Conservation (phyloP, 2,329 filamentous ascomycete species). For the Colletotrichum chrysophilum region DNA sequence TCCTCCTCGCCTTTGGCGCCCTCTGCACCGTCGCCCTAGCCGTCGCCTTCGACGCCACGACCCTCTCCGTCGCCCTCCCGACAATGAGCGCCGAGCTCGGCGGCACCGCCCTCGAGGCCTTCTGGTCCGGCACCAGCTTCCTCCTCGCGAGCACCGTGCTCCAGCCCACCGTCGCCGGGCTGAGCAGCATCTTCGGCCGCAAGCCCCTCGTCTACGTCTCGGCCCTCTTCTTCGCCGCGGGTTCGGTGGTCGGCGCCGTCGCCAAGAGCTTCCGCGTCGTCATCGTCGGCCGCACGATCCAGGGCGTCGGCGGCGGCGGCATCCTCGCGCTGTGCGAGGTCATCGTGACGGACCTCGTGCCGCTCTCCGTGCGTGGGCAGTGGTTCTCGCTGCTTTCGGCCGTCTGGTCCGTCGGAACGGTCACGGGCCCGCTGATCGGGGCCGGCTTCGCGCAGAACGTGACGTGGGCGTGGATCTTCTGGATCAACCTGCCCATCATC, state of each 20-base stretch:
- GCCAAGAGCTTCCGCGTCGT: conserved; percentile 37
- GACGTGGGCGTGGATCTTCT: conserved; percentile 69
- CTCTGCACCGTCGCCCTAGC: conserved; percentile 63
- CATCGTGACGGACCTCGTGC: conserved; percentile 50
- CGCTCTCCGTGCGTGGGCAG: conserved; percentile 44
- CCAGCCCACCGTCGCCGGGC: conserved; percentile 51
- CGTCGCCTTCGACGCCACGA: conserved; percentile 70
- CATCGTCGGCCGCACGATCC: conserved; percentile 53
- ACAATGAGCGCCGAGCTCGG: conserved; percentile 54
- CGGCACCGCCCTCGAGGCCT: conserved; percentile 65
- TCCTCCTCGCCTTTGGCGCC: conserved; percentile 54
- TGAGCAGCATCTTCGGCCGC: conserved; percentile 40
- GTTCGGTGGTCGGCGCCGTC: conserved; percentile 42
- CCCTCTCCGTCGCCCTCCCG: conserved; percentile 61
- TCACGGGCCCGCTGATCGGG: conserved; percentile 56
- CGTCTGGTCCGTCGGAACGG: conserved; percentile 62
- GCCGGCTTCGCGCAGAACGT: conserved; percentile 58
- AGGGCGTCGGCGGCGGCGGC: conserved; percentile 58
- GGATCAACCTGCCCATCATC: conserved; percentile 65
- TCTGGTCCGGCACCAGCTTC: conserved; percentile 76
- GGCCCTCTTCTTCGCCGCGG: conserved; percentile 40
- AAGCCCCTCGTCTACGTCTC: conserved; percentile 34
- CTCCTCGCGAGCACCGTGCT: conserved; percentile 69
- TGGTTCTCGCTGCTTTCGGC: conserved; percentile 41
- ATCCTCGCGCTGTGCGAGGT: conserved; percentile 52